phyloP scores from a whole-genome alignment of 2,329 filamentous ascomycete species.

The Cladosporium austrohemisphaericum region DNA sequence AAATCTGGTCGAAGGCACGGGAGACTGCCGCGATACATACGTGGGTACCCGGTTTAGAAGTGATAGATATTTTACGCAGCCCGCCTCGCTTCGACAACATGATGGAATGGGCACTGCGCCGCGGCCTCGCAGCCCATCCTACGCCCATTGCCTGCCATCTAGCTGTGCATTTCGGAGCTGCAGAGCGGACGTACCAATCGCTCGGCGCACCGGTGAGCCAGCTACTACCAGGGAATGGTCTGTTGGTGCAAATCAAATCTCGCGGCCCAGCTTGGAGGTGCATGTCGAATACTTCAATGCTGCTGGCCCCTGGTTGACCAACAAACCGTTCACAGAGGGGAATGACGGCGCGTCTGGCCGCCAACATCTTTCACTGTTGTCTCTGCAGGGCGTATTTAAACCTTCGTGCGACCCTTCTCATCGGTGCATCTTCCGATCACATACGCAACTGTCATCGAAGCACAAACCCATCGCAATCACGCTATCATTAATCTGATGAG shows the following conservation, averaged over 20 bases:
- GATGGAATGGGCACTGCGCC: neutral
- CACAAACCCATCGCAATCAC: neutral
- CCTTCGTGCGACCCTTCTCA: neutral
- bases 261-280: no score
- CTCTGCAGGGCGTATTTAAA: no score
- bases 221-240: no score
- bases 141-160: no score
- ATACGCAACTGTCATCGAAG: neutral
- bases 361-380: no score
- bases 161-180: conserved; percentile 1
- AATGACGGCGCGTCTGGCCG: no score
- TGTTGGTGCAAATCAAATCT: no score
- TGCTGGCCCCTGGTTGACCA: no score
- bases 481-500: neutral
- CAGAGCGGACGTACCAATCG: neutral
- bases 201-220: conserved; percentile 2
- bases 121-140: neutral
- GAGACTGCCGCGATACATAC: neutral
- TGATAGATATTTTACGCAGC: conserved; percentile 9
- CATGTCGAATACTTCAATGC: neutral
- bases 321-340: no score
- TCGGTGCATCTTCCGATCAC: conserved; percentile 2
- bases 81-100: conserved; percentile 8
- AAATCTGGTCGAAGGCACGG: neutral
- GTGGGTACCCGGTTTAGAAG: conserved; percentile 1